phyloP scores from a whole-genome alignment of 106 monocot genomes.

The Narthecium ossifragum region DNA sequence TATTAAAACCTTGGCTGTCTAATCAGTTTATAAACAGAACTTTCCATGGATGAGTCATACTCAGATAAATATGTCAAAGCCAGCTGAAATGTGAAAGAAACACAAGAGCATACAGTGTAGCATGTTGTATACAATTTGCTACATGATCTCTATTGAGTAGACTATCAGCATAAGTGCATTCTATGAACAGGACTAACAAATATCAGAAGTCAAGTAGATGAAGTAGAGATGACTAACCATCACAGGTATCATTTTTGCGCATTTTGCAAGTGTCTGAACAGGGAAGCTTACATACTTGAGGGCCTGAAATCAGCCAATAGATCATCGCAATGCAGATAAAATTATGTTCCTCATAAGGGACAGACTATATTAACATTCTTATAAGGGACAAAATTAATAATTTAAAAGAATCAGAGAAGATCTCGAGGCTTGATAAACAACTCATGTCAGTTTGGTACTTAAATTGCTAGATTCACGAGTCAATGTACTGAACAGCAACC shows the following conservation, averaged over 20 bases:
- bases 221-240: conserved; percentile 54
- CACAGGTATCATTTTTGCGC: conserved; percentile 99
- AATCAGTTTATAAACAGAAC: too few species aligned
- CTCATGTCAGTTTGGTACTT: too few species aligned
- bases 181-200: neutral
- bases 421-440: too few species aligned
- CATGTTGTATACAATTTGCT: too few species aligned
- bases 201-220: neutral
- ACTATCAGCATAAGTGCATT: neutral
- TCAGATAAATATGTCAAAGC: neutral
- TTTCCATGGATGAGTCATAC: neutral
- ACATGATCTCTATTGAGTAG: too few species aligned
- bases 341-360: neutral
- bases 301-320: conserved; percentile 52
- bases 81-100: neutral
- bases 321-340: neutral
- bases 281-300: conserved; percentile 99
- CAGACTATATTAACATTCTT: too few species aligned
- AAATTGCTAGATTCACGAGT: neutral
- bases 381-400: too few species aligned
- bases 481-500: neutral
- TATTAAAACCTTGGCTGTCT: too few species aligned
- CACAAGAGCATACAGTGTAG: neutral
- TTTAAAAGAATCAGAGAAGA: too few species aligned
- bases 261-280: conserved; percentile 94